Conservation (phyloP, 441 rosid species). For the Populus trichocarpa region DNA sequence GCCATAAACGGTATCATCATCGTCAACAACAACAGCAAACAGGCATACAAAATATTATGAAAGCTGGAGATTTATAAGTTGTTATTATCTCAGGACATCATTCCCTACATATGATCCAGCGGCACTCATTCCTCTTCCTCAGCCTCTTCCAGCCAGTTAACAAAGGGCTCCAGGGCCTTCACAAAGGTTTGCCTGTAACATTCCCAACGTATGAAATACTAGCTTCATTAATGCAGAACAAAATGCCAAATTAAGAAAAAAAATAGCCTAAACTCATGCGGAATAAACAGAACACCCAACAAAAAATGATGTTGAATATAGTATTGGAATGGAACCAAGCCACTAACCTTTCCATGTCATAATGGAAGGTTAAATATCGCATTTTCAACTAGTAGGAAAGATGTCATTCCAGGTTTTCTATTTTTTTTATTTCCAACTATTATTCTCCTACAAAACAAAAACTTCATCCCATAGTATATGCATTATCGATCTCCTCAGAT, state of each 20-base stretch:
- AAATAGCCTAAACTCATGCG: not conserved
- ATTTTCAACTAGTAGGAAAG: not conserved
- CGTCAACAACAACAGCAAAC: not conserved
- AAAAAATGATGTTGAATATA: too few relatives aligned
- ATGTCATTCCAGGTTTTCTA: not conserved
- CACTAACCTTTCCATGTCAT: not conserved
- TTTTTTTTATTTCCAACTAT: too few relatives aligned
- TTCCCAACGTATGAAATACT: not conserved
- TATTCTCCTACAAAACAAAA: not conserved
- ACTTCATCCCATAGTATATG: not conserved
- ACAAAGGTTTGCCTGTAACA: slow-evolving; percentile 78
- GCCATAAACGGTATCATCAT: not conserved
- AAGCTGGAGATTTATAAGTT: slow-evolving; percentile 15
- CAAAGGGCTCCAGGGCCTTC: slow-evolving; percentile 88
- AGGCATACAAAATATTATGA: slow-evolving; percentile 20
- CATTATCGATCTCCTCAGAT: too few relatives aligned
- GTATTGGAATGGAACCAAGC: not conserved
- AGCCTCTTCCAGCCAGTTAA: slow-evolving; percentile 97
- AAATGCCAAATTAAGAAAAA: not conserved
- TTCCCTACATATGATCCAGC: slow-evolving; percentile 3
- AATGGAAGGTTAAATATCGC: not conserved
- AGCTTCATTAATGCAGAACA: not conserved
- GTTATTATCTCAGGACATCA: slow-evolving; percentile 1
- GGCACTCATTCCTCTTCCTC: slow-evolving; percentile 79
- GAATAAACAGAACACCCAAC: not conserved